Percentiles rank a stretch among this genome's conserved stretches.
Evolutionary conservation across 2,329 filamentous ascomycete genomes (phyloP).

Genomic region (Aulographum hederae): DNA sequence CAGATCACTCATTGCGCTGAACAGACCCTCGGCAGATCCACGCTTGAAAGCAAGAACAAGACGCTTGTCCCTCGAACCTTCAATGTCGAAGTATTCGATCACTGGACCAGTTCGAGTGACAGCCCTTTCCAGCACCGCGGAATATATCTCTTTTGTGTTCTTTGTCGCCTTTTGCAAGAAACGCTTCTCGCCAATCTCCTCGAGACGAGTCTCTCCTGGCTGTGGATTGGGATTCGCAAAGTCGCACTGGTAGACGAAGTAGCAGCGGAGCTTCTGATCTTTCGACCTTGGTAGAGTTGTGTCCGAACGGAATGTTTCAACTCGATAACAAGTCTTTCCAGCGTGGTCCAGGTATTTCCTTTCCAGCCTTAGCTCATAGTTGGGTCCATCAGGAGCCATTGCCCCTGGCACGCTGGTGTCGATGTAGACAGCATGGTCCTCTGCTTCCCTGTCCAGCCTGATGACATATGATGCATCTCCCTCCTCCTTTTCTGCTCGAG

Average conservation of each 20-base stretch:
- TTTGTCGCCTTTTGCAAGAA: conserved; percentile 91
- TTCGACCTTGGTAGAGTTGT: conserved; percentile 58
- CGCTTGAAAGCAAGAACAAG: conserved; percentile 90
- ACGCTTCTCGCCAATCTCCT: conserved; percentile 79
- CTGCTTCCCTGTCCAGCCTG: conserved; percentile 82
- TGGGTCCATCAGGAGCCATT: conserved; percentile 58
- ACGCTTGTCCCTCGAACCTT: conserved; percentile 78
- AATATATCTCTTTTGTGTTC: conserved; percentile 92
- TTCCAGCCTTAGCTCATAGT: conserved; percentile 86
- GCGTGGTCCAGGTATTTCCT: conserved; percentile 73
- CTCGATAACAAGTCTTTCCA: conserved; percentile 58
- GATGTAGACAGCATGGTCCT: conserved; percentile 94
- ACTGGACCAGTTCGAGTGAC: conserved; percentile 79
- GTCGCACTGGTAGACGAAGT: conserved; percentile 95
- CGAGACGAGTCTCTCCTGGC: conserved; percentile 68
- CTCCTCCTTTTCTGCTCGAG: too few relatives aligned
- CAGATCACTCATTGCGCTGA: conserved; percentile 89
- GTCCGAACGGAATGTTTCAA: conserved; percentile 92
- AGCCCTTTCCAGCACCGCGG: conserved; percentile 76
- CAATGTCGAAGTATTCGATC: conserved; percentile 94
- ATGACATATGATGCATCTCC: conserved; percentile 93
- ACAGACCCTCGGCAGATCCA: conserved; percentile 77
- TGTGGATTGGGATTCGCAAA: conserved; percentile 61
- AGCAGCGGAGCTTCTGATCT: conserved; percentile 79
- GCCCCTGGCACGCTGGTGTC: conserved; percentile 87